Conservation (phyloP, 495 filamentous ascomycete species). For the Tuber indicum region DNA sequence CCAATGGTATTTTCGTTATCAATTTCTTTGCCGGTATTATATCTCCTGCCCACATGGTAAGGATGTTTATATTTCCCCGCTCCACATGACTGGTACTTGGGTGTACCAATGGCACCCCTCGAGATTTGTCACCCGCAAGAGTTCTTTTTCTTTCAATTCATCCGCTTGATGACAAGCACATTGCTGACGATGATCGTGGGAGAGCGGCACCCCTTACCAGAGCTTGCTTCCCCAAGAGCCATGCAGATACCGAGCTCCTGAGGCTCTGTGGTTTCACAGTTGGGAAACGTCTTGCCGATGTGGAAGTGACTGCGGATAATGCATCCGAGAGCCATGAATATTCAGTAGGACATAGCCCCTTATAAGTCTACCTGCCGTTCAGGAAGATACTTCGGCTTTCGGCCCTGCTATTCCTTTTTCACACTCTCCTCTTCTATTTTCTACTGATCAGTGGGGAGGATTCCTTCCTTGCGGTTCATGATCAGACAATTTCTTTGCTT, state of each 20-base stretch:
- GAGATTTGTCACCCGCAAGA: neutral
- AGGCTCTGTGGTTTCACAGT: conserved; percentile 38
- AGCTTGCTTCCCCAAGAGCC: conserved; percentile 31
- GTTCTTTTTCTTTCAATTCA: conserved; percentile 10
- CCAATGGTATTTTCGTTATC: neutral
- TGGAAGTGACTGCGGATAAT: conserved; percentile 47
- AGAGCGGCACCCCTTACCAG: conserved; percentile 15
- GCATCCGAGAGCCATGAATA: conserved; percentile 47
- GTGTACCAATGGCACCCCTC: neutral
- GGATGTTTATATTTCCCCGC: neutral
- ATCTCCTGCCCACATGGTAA: neutral
- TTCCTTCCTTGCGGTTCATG: conserved; percentile 42
- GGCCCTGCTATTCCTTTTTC: conserved; percentile 11
- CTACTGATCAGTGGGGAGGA: conserved; percentile 41
- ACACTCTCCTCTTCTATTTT: conserved; percentile 32
- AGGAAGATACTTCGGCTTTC: conserved; percentile 7
- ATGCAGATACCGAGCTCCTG: conserved; percentile 34
- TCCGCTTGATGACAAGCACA: conserved; percentile 17
- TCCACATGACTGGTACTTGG: neutral
- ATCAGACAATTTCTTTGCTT: conserved; percentile 37
- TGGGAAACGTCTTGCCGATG: conserved; percentile 34
- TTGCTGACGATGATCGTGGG: conserved; percentile 12
- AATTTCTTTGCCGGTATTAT: neutral
- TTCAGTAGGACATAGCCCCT: conserved; percentile 54
- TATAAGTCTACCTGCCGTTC: conserved; percentile 45